Evolutionary conservation across 306 rosid species (phyloP).

Genomic region (Albizia julibrissin): DNA sequence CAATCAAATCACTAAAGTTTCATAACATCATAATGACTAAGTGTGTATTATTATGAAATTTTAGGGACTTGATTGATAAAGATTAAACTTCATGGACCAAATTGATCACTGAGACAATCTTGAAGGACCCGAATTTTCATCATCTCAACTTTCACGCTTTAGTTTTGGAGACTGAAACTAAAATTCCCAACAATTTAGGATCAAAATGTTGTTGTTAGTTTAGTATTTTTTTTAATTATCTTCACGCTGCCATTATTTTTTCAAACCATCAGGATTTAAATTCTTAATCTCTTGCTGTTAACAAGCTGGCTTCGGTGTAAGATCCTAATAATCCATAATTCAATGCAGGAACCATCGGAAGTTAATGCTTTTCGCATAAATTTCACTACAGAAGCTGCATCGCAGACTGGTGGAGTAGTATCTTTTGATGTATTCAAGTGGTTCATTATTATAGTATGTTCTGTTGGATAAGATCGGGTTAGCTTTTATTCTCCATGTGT

Average conservation of each 20-base stretch:
- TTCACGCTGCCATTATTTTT: slow-evolving; percentile 5
- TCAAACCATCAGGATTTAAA: neutral
- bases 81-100: too few species aligned
- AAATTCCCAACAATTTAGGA: too few species aligned
- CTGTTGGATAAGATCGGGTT: neutral
- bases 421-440: neutral
- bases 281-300: neutral
- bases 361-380: slow-evolving; percentile 29
- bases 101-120: too few species aligned
- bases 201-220: too few species aligned
- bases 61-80: too few species aligned
- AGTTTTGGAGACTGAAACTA: too few species aligned
- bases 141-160: too few species aligned
- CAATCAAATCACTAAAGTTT: too few species aligned
- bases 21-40: too few species aligned
- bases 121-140: too few species aligned
- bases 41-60: too few species aligned
- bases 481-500: slow-evolving; percentile 8
- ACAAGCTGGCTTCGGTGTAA: neutral
- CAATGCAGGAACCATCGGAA: slow-evolving; percentile 50
- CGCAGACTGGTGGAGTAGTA: neutral
- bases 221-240: too few species aligned
- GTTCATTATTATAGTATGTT: neutral
- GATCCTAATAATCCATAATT: slow-evolving; percentile 26
- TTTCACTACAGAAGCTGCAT: slow-evolving; percentile 28